These are phyloP conservation scores for Pseudocercospora fuligena DNA, from an alignment of 2,329 filamentous ascomycete species.

Conservation along the genomic window DNA sequence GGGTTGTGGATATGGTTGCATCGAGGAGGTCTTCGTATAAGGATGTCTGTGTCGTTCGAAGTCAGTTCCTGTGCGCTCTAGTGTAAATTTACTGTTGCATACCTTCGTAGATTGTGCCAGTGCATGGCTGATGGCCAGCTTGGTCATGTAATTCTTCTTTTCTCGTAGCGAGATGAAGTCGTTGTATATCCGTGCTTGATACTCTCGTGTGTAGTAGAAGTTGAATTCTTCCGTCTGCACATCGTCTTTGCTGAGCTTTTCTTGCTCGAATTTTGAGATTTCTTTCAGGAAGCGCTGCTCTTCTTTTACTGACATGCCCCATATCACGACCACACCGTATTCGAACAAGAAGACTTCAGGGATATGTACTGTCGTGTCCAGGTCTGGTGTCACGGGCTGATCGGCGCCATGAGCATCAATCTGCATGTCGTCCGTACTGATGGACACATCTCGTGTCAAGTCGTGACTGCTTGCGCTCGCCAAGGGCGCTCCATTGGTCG, in stretches of 20 bases:
- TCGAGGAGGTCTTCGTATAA: constrained; percentile 95
- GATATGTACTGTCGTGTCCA: constrained; percentile 86
- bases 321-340: constrained; percentile 96
- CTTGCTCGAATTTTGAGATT: constrained; percentile 89
- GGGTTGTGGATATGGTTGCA: constrained; percentile 89
- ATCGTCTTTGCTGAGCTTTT: constrained; percentile 85
- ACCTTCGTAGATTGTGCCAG: constrained; percentile 94
- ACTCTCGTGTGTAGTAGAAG: constrained; percentile 98
- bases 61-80: constrained; percentile 3
- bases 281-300: constrained; percentile 92
- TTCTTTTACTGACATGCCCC: constrained; percentile 92
- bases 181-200: constrained; percentile 98
- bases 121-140: constrained; percentile 93
- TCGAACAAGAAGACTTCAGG: constrained; percentile 96
- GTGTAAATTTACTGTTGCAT: too few species aligned
- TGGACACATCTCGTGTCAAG: constrained; percentile 8
- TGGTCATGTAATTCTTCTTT: constrained; percentile 97
- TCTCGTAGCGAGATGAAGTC: constrained; percentile 96
- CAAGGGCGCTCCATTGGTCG: constrained; percentile 19
- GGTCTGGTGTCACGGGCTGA: constrained; percentile 62
- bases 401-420: constrained; percentile 18
- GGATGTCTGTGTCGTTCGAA: constrained; percentile 67
- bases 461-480: constrained; percentile 21
- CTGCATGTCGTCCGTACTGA: constrained; percentile 21
- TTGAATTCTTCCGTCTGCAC: constrained; percentile 98